Base-by-base conservation (phyloP, 2,329 filamentous ascomycete genomes). In the Colletotrichum sp. region DNA sequence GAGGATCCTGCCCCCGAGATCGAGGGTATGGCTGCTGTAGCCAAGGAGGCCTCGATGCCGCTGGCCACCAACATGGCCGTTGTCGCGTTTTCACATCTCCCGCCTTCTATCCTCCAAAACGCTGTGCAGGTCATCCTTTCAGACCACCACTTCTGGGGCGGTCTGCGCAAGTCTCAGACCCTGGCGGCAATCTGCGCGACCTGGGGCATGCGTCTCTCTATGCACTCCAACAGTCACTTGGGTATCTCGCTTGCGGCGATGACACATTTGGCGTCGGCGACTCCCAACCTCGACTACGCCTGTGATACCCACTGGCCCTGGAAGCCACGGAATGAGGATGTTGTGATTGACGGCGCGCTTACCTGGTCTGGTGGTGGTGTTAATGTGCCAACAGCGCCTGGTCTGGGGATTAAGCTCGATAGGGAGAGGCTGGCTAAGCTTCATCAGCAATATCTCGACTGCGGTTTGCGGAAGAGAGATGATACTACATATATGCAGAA, bases 241-340 rank as follows among this genome's bases (percentile, higher is more conserved):
- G 85, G 85, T 11, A 86, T 87, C 63, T 86, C 84, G 2, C 80
- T 87, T 9, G 85, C 85, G 5, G 85, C 85, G 48, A 87, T 87
- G 85, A 86, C 85, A 1, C 85, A 87, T 66, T 80, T 87, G 12
- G 85, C 85, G 3, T 81, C 85, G 5, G 84, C 85, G 16, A 87
- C 85, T 1, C 79, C 80, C 0, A 87, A 87, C 48, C 77, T 87
- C 3, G 85, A 86, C 77, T 87, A 87, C 57, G 85, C 85, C 0
- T 87, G 85, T 64, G 85, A 86, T 66, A 87, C 85, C 0, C 85
- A 87, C 73, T 87, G 85, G 85, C 85, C 85, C 8, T 87, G 85
- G 85, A 87, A 87, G 79, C 83, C 82, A 5, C 81, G 83, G 1
- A 83, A 86, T 8, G 85, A 87, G 76, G 85, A 87, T 65, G 84